Conservation (phyloP, 768 basidiomycete genomes). For the Hericium alpestre region DNA sequence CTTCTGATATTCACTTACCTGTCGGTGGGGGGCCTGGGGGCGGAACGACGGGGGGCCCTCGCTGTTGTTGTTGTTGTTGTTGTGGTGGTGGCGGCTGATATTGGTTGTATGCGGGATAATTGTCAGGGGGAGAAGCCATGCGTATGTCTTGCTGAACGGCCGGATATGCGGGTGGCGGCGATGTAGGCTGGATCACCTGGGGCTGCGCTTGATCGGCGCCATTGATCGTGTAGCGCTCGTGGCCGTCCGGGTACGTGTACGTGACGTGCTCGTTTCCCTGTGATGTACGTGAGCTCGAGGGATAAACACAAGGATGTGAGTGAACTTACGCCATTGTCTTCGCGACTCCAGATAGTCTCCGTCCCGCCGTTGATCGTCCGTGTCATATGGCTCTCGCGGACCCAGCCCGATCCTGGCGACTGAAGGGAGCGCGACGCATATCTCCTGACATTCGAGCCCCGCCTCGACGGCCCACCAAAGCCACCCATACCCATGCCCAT, state of each 20-base stretch:
- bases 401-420: conserved; percentile 30
- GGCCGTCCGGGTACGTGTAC: conserved; percentile 56
- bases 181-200: not conserved
- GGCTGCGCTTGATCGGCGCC: conserved; percentile 37
- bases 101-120: not conserved
- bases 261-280: conserved; percentile 72
- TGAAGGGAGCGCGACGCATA: conserved; percentile 19
- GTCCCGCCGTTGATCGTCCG: conserved; percentile 60
- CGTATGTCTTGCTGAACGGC: not conserved
- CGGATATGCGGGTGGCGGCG: not conserved
- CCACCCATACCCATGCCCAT: conserved; percentile 3
- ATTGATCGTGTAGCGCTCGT: conserved; percentile 55
- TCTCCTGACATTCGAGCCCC: conserved; percentile 3
- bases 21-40: not conserved
- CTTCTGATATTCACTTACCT: not conserved
- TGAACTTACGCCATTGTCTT: conserved; percentile 45
- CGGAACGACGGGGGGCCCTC: not conserved
- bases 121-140: not conserved
- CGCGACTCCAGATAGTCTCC: conserved; percentile 41
- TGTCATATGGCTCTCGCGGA: conserved; percentile 45
- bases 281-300: conserved; percentile 9
- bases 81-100: not conserved
- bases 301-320: not conserved
- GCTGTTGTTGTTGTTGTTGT: not conserved
- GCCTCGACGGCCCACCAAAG: not conserved